Conservation (phyloP, 2,329 filamentous ascomycete genomes). For the Epichloe sylvatica region DNA sequence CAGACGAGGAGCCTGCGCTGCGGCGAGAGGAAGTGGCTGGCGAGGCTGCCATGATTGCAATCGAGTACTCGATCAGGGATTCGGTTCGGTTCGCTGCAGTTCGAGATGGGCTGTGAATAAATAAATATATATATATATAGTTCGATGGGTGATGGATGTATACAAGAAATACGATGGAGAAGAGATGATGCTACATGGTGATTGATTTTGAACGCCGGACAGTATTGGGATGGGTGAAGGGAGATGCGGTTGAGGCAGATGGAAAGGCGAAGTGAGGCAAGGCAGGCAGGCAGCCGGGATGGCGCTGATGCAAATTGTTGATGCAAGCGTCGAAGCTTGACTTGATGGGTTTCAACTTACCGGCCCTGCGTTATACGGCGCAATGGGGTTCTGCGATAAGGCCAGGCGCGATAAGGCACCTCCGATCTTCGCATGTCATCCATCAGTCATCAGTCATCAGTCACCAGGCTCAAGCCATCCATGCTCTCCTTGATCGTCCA, state of each 20-base stretch:
- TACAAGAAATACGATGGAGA: neutral
- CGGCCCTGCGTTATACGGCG: neutral
- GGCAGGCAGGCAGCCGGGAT: neutral
- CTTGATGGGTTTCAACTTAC: too few species aligned
- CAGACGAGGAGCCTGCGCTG: conserved; percentile 23
- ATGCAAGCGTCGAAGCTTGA: too few species aligned
- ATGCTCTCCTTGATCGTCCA: too few species aligned
- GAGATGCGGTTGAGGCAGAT: neutral
- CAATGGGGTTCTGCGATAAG: neutral
- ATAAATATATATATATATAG: neutral
- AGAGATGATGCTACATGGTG: conserved; percentile 5
- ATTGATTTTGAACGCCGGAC: neutral
- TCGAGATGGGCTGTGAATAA: neutral
- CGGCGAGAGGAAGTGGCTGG: conserved; percentile 22
- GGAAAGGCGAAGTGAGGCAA: neutral
- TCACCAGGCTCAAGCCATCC: neutral
- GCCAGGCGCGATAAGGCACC: neutral
- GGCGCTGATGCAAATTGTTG: neutral
- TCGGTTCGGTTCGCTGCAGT: neutral
- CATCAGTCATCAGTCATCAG: neutral
- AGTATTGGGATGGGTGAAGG: neutral
- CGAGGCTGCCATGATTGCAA: conserved; percentile 21
- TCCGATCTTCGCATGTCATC: neutral
- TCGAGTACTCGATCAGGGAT: neutral
- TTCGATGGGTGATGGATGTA: neutral